Percentiles rank a stretch among this genome's conserved stretches.
Conservation (phyloP, 2,329 filamentous ascomycete species). For the Ophiosphaerella narmari region DNA sequence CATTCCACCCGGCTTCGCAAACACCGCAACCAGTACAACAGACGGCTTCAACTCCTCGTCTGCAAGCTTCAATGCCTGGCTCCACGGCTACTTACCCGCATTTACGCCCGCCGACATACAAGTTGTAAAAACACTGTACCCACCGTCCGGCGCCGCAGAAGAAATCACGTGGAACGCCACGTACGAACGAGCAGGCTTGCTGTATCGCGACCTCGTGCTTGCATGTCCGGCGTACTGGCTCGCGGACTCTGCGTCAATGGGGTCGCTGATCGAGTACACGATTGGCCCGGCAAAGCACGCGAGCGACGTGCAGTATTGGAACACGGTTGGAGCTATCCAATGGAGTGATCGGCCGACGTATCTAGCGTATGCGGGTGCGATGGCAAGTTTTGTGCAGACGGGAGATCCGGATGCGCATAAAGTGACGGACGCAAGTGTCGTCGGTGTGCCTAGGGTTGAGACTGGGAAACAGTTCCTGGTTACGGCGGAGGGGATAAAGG, state of each 20-base stretch:
- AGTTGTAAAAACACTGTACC: conserved; percentile 54
- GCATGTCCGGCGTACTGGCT: conserved; percentile 66
- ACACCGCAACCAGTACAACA: conserved; percentile 25
- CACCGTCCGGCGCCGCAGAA: conserved; percentile 53
- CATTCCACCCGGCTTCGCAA: conserved; percentile 56
- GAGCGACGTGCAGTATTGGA: conserved; percentile 61
- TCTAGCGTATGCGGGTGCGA: conserved; percentile 61
- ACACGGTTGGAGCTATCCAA: conserved; percentile 59
- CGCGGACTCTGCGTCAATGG: conserved; percentile 50
- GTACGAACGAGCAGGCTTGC: conserved; percentile 58
- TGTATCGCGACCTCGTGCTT: conserved; percentile 64
- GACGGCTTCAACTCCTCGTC: conserved; percentile 57
- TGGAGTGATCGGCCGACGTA: conserved; percentile 59
- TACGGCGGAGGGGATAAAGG: conserved; percentile 50
- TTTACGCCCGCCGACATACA: conserved; percentile 50
- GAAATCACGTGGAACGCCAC: conserved; percentile 57
- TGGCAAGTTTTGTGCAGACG: conserved; percentile 64
- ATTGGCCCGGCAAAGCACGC: conserved; percentile 64
- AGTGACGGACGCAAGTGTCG: conserved; percentile 51
- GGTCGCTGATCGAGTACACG: conserved; percentile 64
- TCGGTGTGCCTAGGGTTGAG: conserved; percentile 53
- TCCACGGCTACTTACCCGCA: conserved; percentile 58
- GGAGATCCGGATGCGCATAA: conserved; percentile 64
- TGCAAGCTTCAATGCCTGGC: conserved; percentile 58
- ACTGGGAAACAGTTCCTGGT: conserved; percentile 58